Conservation (phyloP, 306 rosid genomes). For the Trifolium pratense region DNA sequence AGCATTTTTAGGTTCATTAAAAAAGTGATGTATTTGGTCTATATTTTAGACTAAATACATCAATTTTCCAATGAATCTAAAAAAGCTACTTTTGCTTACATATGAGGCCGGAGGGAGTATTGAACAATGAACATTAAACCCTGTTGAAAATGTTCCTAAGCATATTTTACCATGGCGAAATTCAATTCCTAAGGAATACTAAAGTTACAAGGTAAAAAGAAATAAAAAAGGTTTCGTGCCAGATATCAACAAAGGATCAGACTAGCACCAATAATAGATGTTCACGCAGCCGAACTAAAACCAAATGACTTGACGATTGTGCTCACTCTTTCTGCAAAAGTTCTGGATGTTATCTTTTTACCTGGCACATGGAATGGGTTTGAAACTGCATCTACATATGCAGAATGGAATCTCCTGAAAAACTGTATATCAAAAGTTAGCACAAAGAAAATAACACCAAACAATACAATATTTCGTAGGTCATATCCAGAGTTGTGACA, state of each 20-base stretch:
- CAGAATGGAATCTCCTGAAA: constrained; percentile 87
- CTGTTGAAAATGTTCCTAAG: constrained; percentile 32
- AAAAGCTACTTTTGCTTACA: too few relatives aligned
- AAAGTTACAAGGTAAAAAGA: constrained; percentile 30
- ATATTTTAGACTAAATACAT: too few relatives aligned
- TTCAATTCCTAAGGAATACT: constrained; percentile 30
- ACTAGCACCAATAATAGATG: constrained; percentile 12
- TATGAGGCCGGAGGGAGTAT: too few relatives aligned
- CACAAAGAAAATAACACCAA: constrained; percentile 30
- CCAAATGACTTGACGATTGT: constrained; percentile 93
- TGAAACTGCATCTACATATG: constrained; percentile 92
- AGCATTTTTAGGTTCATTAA: too few relatives aligned
- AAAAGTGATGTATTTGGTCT: too few relatives aligned
- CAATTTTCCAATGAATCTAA: too few relatives aligned
- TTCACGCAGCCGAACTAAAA: constrained; percentile 66
- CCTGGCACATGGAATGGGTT: constrained; percentile 94
- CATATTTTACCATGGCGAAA: constrained; percentile 25
- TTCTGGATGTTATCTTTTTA: constrained; percentile 89
- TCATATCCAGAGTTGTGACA: constrained; percentile 28
- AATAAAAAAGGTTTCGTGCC: constrained; percentile 9
- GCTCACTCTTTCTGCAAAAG: constrained; percentile 88
- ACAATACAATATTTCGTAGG: constrained; percentile 3
- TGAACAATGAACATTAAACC: constrained; percentile 15
- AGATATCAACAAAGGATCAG: constrained; percentile 34
- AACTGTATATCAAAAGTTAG: constrained; percentile 54